Conservation (phyloP, 192 early-diverging fungal genomes). For the Backusella circina region DNA sequence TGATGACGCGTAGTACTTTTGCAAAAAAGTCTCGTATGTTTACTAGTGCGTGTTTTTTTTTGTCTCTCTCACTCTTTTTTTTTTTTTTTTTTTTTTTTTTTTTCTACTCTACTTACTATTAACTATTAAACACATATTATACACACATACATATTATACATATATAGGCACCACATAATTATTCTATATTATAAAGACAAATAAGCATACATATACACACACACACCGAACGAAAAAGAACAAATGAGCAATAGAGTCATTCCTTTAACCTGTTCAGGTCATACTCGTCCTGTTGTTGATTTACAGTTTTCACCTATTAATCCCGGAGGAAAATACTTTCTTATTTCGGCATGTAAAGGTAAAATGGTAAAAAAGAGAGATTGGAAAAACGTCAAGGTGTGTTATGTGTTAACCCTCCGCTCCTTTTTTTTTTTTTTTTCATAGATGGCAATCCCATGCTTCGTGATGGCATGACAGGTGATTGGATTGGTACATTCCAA, state of each 20-base stretch:
- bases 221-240: not conserved
- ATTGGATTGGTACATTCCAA: slow-evolving; percentile 90
- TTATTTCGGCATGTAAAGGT: slow-evolving; percentile 91
- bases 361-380: slow-evolving; percentile 5
- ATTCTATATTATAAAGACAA: not conserved
- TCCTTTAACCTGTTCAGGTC: slow-evolving; percentile 85
- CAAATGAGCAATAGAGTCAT: slow-evolving; percentile 40
- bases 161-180: not conserved
- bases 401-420: too few species aligned
- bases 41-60: not conserved
- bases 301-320: slow-evolving; percentile 76
- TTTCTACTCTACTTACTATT: not conserved
- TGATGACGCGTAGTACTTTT: not conserved
- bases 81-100: not conserved
- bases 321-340: slow-evolving; percentile 67
- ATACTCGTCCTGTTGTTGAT: slow-evolving; percentile 88
- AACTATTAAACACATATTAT: not conserved
- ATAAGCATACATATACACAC: not conserved
- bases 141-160: not conserved
- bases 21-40: not conserved
- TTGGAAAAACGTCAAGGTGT: too few species aligned
- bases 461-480: slow-evolving; percentile 82
- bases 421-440: not conserved
- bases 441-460: slow-evolving; percentile 84
- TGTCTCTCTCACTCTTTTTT: too few species aligned